phyloP scores from a whole-genome alignment of 2,329 filamentous ascomycete genomes.

The Conoideocrella luteorostrata region DNA sequence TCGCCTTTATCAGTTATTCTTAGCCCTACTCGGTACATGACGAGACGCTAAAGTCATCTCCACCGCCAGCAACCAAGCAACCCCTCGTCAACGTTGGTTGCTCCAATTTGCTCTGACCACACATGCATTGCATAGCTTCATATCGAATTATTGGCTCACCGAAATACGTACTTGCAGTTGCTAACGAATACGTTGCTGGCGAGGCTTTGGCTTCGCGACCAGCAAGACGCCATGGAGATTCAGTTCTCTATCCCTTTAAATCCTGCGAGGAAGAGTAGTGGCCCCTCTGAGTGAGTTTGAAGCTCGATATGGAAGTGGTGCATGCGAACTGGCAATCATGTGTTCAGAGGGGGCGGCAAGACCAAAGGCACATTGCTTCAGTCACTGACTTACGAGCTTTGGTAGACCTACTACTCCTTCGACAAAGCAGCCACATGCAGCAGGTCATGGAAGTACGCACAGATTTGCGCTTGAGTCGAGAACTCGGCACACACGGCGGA shows the following conservation, averaged over 20 bases:
- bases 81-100: background rate
- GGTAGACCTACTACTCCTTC: slow-evolving; percentile 2
- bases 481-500: slow-evolving; percentile 30
- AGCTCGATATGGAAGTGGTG: too few relatives aligned
- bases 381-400: background rate
- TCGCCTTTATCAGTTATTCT: too few relatives aligned
- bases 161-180: background rate
- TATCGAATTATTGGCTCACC: background rate
- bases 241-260: slow-evolving; percentile 29
- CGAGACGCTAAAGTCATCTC: too few relatives aligned
- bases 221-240: slow-evolving; percentile 26
- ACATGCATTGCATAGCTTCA: background rate
- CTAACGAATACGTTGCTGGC: background rate
- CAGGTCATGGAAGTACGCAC: slow-evolving; percentile 24
- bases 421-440: slow-evolving; percentile 3
- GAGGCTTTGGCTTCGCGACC: background rate
- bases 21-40: too few relatives aligned
- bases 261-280: slow-evolving; percentile 13
- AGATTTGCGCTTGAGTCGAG: slow-evolving; percentile 32
- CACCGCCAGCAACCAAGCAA: too few relatives aligned
- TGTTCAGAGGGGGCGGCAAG: too few relatives aligned
- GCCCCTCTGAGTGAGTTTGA: slow-evolving; percentile 21
- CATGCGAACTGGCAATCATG: too few relatives aligned
- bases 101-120: background rate
- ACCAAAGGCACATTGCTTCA: background rate